Base-by-base conservation (phyloP, 192 early-diverging fungal species). In the Ambispora gerdemannii region DNA sequence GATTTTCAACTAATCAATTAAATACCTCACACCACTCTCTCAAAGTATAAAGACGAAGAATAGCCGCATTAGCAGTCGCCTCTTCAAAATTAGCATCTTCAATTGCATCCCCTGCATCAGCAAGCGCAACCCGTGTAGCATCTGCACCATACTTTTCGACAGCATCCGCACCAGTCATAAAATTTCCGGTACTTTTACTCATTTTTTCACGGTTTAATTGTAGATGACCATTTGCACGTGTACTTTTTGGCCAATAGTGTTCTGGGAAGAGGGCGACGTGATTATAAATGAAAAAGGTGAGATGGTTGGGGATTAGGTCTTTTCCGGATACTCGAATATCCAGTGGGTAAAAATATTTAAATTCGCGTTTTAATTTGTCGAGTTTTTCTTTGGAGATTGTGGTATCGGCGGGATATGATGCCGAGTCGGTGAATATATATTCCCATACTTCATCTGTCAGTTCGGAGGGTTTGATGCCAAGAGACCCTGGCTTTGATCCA, bases 21-120 rank as follows among this genome's bases (percentile, higher is more conserved):
- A 25, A 28, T 52, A 95, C 92, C 65, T 91, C 87, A 67, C 88
- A 84, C 94, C 95, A 99, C 73, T 98, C 95, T 66, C 88, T 79
- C 50, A 96, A 88, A 31, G 89, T 96, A 77, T 80, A 89, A 55
- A 99, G 83, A 77, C 92, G 90, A 67, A 98, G 84, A 56, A 99
- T 94, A 38, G 95, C 93, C 34, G 94, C 91, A 74, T 99, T 95
- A 70, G 97, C 96, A 28, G 91, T 97, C 4, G 88, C 74, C 73
- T 95, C 91, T 76, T 95, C 88, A 82, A 99, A 99, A 86, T 99
- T 99, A 75, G 97, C 97, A 82, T 99, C 97, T 72, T 98, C 95
- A 55, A 94, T 85, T 64, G 86, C 80, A 75, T 99, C 97, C 70
- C 97, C 96, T 35, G 97, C 94, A 83, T 95, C 95, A 51, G 97